Base-by-base conservation (phyloP, 2,329 filamentous ascomycete genomes). In the Nothopassalora personata region DNA sequence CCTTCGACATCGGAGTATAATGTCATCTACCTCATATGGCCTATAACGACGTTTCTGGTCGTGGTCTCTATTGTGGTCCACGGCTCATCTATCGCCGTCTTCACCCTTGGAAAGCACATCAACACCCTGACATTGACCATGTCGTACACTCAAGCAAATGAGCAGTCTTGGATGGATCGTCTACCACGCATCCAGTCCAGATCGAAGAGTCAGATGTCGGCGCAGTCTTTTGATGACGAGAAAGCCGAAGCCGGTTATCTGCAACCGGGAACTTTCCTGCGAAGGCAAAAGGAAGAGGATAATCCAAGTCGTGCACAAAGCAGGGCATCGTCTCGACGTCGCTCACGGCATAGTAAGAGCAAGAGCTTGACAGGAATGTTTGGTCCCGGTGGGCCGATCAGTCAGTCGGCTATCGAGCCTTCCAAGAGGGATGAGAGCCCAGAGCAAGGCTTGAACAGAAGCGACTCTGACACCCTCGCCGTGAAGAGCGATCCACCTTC, bases 81-180 rank as follows among this genome's bases (percentile, higher is more conserved):
- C 70, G 94, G 94, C 23, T 97, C 94, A n/a, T 97, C 94, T 0
- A 89, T 99, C 67, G 94, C 94, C 5, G 94, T 99, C 8, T 99
- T 99, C 69, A 97, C 94, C 0, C 84, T 99, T 1, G 94, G 94
- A 68, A 99, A 97, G 75, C 92, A 90, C 61, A 99, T 99, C 83
- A 97, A 97, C 77, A 97, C 94, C 0, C 77, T 99, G 66, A 92
- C 90, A 0, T 81, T 99, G 61, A 97, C 94, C 57, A 90, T 99
- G 84, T 97, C 94, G 0, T 99, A 97, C 77, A 99, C 94, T 0
- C 85, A 88, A 61, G 91, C 87, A 18, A 89, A 89, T 53, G 93
- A 96, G 57, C 90, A 96, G 36, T 86, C 86, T 1, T 99, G 94
- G 94, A 96, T 97, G 89, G 94, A 95, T 67, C 84, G 94, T 56